Conservation (phyloP, 148 eudicot species). For the Fagopyrum tataricum region DNA sequence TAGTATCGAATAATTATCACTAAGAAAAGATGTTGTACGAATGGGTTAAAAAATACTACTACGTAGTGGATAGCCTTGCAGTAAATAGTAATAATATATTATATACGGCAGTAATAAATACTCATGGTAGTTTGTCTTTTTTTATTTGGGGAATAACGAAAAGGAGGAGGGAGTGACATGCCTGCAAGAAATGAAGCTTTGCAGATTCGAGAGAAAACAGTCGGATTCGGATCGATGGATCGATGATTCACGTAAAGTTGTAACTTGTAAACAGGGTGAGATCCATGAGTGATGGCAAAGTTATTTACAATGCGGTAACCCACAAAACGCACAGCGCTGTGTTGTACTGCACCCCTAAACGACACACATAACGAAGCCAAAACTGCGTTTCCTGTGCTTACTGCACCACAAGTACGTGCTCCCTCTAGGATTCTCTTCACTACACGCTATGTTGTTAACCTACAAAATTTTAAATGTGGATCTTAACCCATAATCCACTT, state of each 20-base stretch:
- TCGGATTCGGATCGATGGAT: conserved; percentile 5
- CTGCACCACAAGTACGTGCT: neutral
- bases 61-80: no score
- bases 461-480: no score
- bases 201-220: neutral
- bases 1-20: no score
- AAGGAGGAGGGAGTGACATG: conserved; percentile 7
- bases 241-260: neutral
- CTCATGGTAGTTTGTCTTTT: neutral
- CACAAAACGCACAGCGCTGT: neutral
- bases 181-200: conserved; percentile 11
- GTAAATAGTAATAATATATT: no score
- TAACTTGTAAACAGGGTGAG: neutral
- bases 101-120: neutral
- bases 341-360: conserved; percentile 2
- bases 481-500: no score
- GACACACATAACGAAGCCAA: neutral
- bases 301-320: neutral
- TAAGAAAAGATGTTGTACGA: neutral
- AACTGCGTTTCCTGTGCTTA: neutral
- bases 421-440: neutral
- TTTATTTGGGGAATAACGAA: neutral
- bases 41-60: no score
- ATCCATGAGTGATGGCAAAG: neutral
- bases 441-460: neutral